Base-by-base conservation (phyloP, 371 early-diverging fungal species). In the Actinomortierella wolfii region DNA sequence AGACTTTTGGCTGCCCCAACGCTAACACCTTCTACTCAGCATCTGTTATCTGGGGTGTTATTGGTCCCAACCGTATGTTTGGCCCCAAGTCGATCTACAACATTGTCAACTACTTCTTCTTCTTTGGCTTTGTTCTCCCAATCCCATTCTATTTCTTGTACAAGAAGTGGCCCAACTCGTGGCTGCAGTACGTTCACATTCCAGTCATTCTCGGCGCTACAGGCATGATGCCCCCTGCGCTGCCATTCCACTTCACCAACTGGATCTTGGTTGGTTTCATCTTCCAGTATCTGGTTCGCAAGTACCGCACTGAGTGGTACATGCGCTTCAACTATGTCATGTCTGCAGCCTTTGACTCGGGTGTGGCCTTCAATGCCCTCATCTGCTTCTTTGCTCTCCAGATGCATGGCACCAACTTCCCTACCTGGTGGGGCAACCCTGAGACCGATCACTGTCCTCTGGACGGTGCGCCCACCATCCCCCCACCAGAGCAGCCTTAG, bases 31-130 rank as follows among this genome's bases (percentile, higher is more conserved):
- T 79, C 52, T 63, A 78, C 64, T 64, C 68, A 7, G 76, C 79
- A 28, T 64, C 78, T 0, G 77, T 79, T 49, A 65, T 77, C 29
- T 91, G 88, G 91, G 91, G 91, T 42, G 81, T 86, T 9, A 83
- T 92, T 28, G 90, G 88, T 9, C 91, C 93, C 5, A 46, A 76
- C 18, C 77, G 74, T 17, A 86, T 89, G 84, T 92, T 90, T 70
- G 90, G 90, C 14, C 78, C 80, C 11, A 67, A 59, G 6, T 83
- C 86, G 11, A 68, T 77, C 1, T 92, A 92, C 78, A 80, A 82
- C 56, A 66, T 81, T 5, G 45, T 83, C 34, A 61, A 83, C 29
- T 86, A 79, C 61, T 68, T 81, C 58, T 86, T 87, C 52, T 57
- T 85, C 23, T 51, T 86, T 13, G 90, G 90, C 13, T 75, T 82